Evolutionary conservation across 345 rosid species (phyloP), one percentile per base, ranked within the genome.

Genomic region (Brassica rapa): DNA sequence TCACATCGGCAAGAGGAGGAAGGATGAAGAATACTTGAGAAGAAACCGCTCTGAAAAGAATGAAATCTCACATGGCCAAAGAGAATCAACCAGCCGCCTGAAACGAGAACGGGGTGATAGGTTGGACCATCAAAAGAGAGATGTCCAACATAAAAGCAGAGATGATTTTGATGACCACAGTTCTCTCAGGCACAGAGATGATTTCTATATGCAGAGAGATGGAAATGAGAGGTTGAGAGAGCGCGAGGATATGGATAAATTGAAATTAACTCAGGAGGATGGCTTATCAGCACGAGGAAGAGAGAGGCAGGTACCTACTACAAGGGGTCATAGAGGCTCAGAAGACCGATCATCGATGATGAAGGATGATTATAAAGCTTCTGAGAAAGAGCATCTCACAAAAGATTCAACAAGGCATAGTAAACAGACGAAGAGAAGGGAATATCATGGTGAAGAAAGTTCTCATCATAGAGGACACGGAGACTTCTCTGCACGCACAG

Each of bases 21-120:
- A 89, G 76, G 94, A 87, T 59, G 96, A 90, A 25, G 98, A 95
- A 51, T 86, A 85, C 83, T 24, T 74, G 53, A 86, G 85, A 72
- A 87, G 92, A 77, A 90, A 85, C 72, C 88, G 81, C 70, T 53
- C 82, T 69, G 90, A 93, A 60, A 91, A 85, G 83, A 94, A 89
- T 68, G 96, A 88, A 73, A 81, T 79, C 41, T 51, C 81, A 77
- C 89, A 83, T 73, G 83, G 85, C 59, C 88, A 86, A 75, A 86
- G 92, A 84, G 99, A 95, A 81, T 79, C 75, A 51, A 75, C 75
- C 56, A 78, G 89, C 81, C 90, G 88, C 70, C 88, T 85, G 56
- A 91, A 88, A 84, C 89, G 90, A 74, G 98, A 93, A 83, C 89
- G 91, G 78, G 93, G 88, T 77, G 96, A 88, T 68, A 68, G 76